These are phyloP conservation scores for Gossypium turneri DNA, from an alignment of 345 rosid species.

Conservation along the genomic window DNA sequence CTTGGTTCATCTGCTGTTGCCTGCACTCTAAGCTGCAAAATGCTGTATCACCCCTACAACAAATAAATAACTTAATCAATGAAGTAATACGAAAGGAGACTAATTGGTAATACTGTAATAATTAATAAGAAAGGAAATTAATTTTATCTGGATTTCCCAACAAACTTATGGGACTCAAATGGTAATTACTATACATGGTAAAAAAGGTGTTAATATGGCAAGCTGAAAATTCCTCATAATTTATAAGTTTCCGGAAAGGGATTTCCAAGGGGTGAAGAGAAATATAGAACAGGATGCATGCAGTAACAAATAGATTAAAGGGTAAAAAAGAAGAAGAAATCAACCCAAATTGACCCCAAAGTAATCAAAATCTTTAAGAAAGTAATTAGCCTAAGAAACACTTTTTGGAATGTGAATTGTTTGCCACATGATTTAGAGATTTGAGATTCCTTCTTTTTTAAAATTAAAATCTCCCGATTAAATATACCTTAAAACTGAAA, in stretches of 20 bases:
- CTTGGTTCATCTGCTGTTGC: slow-evolving; percentile 73
- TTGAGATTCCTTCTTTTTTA: no score
- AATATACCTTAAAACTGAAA: no score
- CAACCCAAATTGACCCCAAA: neutral
- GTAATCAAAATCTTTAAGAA: neutral
- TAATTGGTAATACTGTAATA: neutral
- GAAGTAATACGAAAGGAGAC: no score
- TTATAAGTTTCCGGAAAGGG: neutral
- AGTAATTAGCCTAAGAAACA: no score
- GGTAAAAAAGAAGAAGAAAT: neutral
- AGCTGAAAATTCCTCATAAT: neutral
- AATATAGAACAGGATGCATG: neutral
- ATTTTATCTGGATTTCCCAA: neutral
- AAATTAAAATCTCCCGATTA: no score
- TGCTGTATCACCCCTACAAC: slow-evolving; percentile 77
- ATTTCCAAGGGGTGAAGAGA: neutral
- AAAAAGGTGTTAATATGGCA: no score
- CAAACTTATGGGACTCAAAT: neutral
- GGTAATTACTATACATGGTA: neutral
- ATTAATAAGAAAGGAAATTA: neutral
- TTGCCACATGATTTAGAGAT: no score
- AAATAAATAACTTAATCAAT: neutral
- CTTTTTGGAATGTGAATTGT: no score
- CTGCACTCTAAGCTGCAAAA: slow-evolving; percentile 91
- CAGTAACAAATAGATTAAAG: neutral